Base-by-base conservation (phyloP, 495 filamentous ascomycete genomes). In the Podospora tetraspora region DNA sequence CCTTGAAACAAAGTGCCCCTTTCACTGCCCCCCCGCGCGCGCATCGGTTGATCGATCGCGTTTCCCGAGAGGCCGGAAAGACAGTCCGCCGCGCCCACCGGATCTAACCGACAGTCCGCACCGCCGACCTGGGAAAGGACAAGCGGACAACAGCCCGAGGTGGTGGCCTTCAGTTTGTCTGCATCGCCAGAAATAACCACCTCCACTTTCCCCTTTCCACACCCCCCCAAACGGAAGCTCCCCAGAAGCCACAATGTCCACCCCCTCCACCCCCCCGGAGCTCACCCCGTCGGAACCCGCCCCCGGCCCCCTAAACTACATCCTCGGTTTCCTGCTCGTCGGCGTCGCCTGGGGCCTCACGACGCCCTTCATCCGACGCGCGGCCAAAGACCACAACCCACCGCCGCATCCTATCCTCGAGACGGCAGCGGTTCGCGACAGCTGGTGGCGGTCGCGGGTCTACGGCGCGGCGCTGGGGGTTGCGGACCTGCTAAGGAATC, bases 271-370 rank as follows among this genome's bases (percentile, higher is more conserved):
- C 29, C 8, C 32, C 11, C 32, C 13, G 34, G 34, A 43, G 59
- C 16, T 24, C 63, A 10, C 52, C 61, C 58, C 63, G 3, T 10
- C 58, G 29, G 62, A n/a, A 59, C 71, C 62, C 71, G 85, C 65
- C 73, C 77, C 37, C 88, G 90, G 23, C 5, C 78, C 89, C 66
- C 83, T 94, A 79, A 92, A 90, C 79, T 96, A 91, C 82, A 83
- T 92, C 68, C 83, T 94, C 62, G 92, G 91, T 69, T 97, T 97
- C 84, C 85, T 97, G 68, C 86, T 97, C 70, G 92, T 99, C 70
- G 93, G 93, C 57, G 82, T 93, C 62, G 92, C 93, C 73, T 99
- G 95, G 94, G 86, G 86, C 21, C 76, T 87, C 37, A 91, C 89
- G 5, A 90, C 89, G 11, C 89, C 89, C 69, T 91, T 93, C 80